A percentile compares a stretch with the other conserved stretches of the same genome.
Conservation (phyloP, 176 grass and related monocot genomes). For the Neostapfia colusana region DNA sequence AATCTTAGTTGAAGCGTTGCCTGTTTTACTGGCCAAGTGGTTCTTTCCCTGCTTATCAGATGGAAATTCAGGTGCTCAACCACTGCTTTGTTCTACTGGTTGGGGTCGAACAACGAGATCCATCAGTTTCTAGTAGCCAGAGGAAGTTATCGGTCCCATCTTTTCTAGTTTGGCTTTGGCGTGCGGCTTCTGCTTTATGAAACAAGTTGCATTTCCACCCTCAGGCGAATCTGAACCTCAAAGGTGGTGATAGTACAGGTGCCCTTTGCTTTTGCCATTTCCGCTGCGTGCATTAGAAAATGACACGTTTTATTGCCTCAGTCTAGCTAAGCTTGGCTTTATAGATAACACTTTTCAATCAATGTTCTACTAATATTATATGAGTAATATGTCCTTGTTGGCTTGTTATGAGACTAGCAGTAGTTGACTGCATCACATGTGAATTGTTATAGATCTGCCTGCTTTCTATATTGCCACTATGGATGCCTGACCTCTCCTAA, state of each 20-base stretch:
- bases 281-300: too few relatives aligned
- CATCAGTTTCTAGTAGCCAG: neutral
- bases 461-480: neutral
- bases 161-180: neutral
- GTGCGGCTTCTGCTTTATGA: neutral
- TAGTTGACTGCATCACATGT: slow-evolving; percentile 6
- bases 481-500: neutral
- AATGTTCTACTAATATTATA: neutral
- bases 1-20: slow-evolving; percentile 14
- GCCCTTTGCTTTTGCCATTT: slow-evolving; percentile 3
- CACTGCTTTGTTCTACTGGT: neutral
- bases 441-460: slow-evolving; percentile 21
- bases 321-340: neutral
- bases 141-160: neutral
- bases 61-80: neutral
- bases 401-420: neutral
- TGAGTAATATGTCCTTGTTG: neutral
- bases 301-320: neutral
- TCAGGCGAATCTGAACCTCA: neutral
- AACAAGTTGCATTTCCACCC: neutral
- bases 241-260: neutral
- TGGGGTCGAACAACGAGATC: neutral
- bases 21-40: neutral
- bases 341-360: neutral
- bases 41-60: slow-evolving; percentile 4